Conservation (phyloP, 257 asterid species). For the Paraleonurus japonicus region DNA sequence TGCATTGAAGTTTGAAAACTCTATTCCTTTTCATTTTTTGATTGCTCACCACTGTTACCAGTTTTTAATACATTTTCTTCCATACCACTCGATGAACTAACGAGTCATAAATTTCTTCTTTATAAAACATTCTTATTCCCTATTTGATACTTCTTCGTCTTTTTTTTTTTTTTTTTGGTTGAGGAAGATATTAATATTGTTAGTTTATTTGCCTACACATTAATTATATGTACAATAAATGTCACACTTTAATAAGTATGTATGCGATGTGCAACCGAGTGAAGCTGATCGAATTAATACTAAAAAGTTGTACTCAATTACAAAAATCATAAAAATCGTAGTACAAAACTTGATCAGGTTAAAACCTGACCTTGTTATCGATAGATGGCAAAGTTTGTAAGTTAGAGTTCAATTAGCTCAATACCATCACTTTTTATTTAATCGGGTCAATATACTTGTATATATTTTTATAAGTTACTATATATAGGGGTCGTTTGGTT, state of each 20-base stretch:
- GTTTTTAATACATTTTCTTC: neutral
- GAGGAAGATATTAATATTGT: neutral
- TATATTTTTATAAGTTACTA: no score
- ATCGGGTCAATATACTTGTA: no score
- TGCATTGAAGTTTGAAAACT: slow-evolving; percentile 35
- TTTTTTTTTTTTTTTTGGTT: neutral
- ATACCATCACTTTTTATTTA: no score
- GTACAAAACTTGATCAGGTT: neutral
- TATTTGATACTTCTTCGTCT: neutral
- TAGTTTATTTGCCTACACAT: neutral
- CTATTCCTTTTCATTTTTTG: slow-evolving; percentile 8
- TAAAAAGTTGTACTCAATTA: no score
- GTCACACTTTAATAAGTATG: neutral
- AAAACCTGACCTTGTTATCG: no score
- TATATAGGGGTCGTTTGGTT: no score
- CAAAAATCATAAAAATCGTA: no score
- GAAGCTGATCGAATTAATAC: neutral
- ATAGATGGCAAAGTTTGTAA: no score
- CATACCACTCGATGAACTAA: neutral
- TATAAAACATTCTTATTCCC: neutral
- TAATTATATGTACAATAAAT: neutral
- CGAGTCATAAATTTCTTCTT: neutral
- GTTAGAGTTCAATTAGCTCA: no score
- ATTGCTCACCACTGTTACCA: slow-evolving; percentile 18
- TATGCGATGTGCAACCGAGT: neutral